phyloP scores from a whole-genome alignment of 2,329 filamentous ascomycete genomes.

The Scedosporium aurantiacum region DNA sequence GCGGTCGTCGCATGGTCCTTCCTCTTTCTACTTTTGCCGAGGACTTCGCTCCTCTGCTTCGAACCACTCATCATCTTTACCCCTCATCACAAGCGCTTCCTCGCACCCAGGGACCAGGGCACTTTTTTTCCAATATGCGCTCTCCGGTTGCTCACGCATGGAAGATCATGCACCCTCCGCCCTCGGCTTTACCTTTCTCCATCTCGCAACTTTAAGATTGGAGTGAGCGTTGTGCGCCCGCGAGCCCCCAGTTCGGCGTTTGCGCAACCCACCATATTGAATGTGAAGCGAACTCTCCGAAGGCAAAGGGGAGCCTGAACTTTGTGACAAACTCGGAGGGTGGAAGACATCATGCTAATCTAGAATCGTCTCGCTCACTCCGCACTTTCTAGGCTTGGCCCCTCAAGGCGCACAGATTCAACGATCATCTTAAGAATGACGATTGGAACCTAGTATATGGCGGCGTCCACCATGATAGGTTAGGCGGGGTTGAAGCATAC shows the following conservation, averaged over 20 bases:
- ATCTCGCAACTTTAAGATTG: not conserved
- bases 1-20: not conserved
- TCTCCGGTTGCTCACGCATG: not conserved
- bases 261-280: not conserved
- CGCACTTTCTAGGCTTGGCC: too few species aligned
- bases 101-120: not conserved
- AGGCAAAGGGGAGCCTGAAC: too few species aligned
- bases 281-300: too few species aligned
- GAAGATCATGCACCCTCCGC: not conserved
- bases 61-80: not conserved
- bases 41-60: not conserved
- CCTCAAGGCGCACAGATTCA: too few species aligned
- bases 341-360: too few species aligned
- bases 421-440: not conserved
- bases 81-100: not conserved
- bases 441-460: not conserved
- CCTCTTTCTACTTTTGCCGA: not conserved
- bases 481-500: not conserved
- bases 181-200: not conserved
- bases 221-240: not conserved
- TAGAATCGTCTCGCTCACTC: too few species aligned
- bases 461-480: not conserved
- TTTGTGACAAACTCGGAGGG: too few species aligned
- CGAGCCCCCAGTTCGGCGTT: not conserved
- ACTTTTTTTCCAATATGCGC: not conserved